phyloP scores from a whole-genome alignment of 768 basidiomycete species.

The Naganishia vaughanmartiniae region DNA sequence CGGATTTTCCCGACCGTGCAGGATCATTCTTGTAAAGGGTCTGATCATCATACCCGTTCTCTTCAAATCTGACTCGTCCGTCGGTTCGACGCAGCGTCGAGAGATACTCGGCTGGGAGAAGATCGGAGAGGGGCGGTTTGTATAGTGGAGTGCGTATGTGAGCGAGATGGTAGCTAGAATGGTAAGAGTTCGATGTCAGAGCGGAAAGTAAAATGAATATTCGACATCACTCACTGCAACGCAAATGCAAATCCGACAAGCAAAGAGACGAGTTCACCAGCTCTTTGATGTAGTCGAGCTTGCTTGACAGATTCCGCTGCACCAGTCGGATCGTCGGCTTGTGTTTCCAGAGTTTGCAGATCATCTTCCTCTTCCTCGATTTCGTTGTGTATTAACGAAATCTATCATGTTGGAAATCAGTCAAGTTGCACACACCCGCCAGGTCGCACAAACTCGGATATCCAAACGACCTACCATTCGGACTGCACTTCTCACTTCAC shows the following conservation, averaged over 20 bases:
- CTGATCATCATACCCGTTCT: not conserved
- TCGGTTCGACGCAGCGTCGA: conserved; percentile 46
- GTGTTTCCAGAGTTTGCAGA: not conserved
- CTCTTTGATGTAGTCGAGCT: conserved; percentile 32
- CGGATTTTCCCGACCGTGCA: not conserved
- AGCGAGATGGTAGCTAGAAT: conserved; percentile 46
- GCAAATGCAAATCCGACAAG: conserved; percentile 49
- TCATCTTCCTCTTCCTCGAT: not conserved
- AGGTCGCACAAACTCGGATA: not conserved
- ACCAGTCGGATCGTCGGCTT: not conserved
- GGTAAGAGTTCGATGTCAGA: not conserved
- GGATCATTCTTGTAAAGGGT: not conserved
- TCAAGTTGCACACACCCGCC: not conserved
- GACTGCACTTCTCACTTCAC: conserved; percentile 43
- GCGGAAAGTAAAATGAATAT: too few relatives aligned
- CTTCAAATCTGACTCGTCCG: conserved; percentile 46
- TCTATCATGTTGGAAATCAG: not conserved
- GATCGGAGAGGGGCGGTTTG: conserved; percentile 47
- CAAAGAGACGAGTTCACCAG: conserved; percentile 43
- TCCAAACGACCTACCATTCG: conserved; percentile 49
- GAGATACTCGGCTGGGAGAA: conserved; percentile 48
- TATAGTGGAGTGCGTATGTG: conserved; percentile 40
- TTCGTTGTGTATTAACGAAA: not conserved
- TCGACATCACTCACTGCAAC: conserved; percentile 41
- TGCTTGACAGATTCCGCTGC: not conserved